Base-by-base conservation (phyloP, 306 rosid species). In the Prosopis cineraria region DNA sequence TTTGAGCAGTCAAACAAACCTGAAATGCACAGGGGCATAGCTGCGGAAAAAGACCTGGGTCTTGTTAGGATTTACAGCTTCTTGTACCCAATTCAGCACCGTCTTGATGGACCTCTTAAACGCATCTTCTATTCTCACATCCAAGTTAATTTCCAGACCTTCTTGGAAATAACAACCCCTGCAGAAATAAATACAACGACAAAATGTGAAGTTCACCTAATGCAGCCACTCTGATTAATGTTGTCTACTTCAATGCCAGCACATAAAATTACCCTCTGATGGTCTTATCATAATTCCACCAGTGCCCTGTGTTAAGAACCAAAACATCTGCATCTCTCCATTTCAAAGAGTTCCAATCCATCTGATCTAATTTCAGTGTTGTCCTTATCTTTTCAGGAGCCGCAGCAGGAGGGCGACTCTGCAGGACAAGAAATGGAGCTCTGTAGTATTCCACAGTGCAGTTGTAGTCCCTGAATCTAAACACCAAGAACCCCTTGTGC, bases 211-310 rank as follows among this genome's bases (percentile, higher is more conserved):
- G 34, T 13, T 19, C 25, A 24, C 16, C 31, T 8, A 55, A 55
- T 24, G 30, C 25, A 22, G 60, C 60, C 2, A 33, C 41, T 30
- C 1, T 25, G 33, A 56, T 56, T 4, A 56, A 25, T 27, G 33
- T 22, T 27, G 37, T 59, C 34, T 29, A 27, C 19, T 13, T 56
- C 34, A 56, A 56, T 24, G 19, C 33, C 33, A 55, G 4, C 7
- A 24, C 11, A 55, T 25, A 7, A 56, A 72, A 77, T 81, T 90
- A 91, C 98, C 94, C 98, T 89, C 93, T 85, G n/a, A 91, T 80
- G 64, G 98, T 93, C 81, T 93, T 91, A 89, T 87, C 94, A 37
- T 87, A 87, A 82, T 91, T 93, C 98, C 98, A 93, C 97, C 98
- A 93, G 74, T 90, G 98, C 48, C 98, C 97, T n/a, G 98, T 88